phyloP scores from a whole-genome alignment of 2,329 filamentous ascomycete genomes.

The Orbilia ellipsospora region DNA sequence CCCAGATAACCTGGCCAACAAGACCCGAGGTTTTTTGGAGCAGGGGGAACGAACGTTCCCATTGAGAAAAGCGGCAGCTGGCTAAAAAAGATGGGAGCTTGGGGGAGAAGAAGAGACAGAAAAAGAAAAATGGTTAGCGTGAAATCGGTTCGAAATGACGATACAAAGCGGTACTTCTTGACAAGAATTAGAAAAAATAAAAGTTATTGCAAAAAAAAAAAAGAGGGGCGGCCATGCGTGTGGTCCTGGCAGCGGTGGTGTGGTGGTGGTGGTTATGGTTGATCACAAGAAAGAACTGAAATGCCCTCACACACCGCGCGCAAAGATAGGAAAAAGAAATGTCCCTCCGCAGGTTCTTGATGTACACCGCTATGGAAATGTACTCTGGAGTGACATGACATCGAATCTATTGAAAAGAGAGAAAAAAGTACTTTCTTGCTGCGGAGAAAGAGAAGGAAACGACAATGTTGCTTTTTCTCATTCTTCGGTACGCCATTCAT shows the following conservation, averaged over 20 bases:
- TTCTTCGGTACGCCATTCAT: background rate
- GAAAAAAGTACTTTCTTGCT: no score
- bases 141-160: conserved; percentile 40
- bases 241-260: conserved; percentile 11
- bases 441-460: background rate
- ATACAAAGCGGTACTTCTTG: conserved; percentile 49
- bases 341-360: background rate
- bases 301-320: conserved; percentile 11
- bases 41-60: background rate
- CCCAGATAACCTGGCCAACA: conserved; percentile 47
- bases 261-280: conserved; percentile 2
- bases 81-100: conserved; percentile 12
- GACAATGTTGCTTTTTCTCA: background rate
- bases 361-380: background rate
- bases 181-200: background rate
- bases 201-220: conserved; percentile 38
- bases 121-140: conserved; percentile 10
- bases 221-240: conserved; percentile 43
- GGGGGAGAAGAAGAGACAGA: conserved; percentile 9
- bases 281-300: conserved; percentile 31
- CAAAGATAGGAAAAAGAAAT: conserved; percentile 9
- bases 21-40: conserved; percentile 42
- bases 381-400: background rate
- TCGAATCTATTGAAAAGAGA: no score
- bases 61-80: conserved; percentile 45